Evolutionary conservation across 2,329 filamentous ascomycete species (phyloP).

Genomic region (Scorias spongiosa): DNA sequence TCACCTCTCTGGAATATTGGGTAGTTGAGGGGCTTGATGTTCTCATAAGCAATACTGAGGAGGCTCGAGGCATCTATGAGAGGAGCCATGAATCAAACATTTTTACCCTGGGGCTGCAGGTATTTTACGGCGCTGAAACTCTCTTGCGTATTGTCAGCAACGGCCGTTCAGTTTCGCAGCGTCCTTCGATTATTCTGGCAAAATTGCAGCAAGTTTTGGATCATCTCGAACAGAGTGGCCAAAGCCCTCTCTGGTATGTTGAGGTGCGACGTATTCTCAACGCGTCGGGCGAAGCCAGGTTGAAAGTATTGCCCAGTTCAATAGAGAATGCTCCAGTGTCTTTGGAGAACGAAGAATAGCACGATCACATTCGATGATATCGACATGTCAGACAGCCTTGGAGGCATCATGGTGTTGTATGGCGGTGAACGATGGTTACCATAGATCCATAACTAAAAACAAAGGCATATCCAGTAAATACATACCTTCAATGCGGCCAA

Average conservation of each 20-base stretch:
- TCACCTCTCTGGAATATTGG: slow-evolving; percentile 28
- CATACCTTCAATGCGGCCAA: too few relatives aligned
- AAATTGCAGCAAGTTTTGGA: background rate
- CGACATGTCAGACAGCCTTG: too few relatives aligned
- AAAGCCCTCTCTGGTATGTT: background rate
- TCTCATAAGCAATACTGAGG: slow-evolving; percentile 22
- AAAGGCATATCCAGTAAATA: too few relatives aligned
- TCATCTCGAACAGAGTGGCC: background rate
- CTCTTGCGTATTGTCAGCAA: slow-evolving; percentile 7
- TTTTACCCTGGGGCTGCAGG: slow-evolving; percentile 42
- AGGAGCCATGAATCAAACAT: slow-evolving; percentile 54
- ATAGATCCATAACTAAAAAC: too few relatives aligned
- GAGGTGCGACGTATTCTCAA: background rate
- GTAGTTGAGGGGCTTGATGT: slow-evolving; percentile 32
- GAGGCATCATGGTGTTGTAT: too few relatives aligned
- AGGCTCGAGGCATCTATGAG: slow-evolving; percentile 52
- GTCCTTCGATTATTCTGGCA: background rate
- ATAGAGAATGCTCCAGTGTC: background rate
- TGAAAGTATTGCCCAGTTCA: background rate
- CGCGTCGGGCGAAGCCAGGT: background rate
- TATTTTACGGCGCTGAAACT: slow-evolving; percentile 28
- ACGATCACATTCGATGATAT: too few relatives aligned
- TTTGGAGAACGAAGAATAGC: too few relatives aligned
- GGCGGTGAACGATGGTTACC: too few relatives aligned
- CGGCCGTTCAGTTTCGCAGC: background rate